phyloP scores from a whole-genome alignment of 2,329 filamentous ascomycete species.

The Pseudogymnoascus sp. region DNA sequence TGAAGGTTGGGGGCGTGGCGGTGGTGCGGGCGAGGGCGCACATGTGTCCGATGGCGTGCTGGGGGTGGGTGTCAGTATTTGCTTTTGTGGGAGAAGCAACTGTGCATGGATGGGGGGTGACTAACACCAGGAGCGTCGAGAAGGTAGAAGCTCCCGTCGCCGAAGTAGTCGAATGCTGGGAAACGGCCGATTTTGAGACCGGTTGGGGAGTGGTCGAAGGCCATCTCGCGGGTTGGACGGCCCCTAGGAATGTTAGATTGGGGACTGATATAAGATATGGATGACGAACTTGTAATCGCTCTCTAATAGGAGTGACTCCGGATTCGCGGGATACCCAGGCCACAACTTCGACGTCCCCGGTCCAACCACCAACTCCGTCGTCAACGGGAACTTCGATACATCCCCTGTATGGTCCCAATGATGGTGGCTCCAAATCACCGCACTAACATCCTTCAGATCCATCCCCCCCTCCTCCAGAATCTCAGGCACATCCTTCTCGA shows the following conservation, averaged over 20 bases:
- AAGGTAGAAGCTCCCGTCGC: slow-evolving; percentile 48
- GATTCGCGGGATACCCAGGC: slow-evolving; percentile 37
- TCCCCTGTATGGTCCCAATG: slow-evolving; percentile 38
- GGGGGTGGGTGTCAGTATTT: not conserved
- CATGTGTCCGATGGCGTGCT: slow-evolving; percentile 42
- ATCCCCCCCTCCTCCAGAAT: slow-evolving; percentile 33
- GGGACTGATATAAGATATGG: no score
- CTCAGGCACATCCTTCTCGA: slow-evolving; percentile 35
- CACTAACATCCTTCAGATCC: slow-evolving; percentile 27
- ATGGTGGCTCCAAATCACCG: slow-evolving; percentile 29
- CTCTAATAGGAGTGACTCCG: slow-evolving; percentile 32
- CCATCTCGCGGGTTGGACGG: slow-evolving; percentile 29
- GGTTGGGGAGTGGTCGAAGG: slow-evolving; percentile 21
- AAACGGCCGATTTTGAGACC: slow-evolving; percentile 37
- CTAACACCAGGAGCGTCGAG: slow-evolving; percentile 40
- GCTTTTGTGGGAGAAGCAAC: not conserved
- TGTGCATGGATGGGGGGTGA: not conserved
- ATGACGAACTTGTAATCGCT: slow-evolving; percentile 35
- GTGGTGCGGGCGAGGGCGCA: slow-evolving; percentile 40
- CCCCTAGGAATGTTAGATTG: not conserved
- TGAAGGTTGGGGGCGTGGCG: slow-evolving; percentile 31
- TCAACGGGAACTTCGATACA: slow-evolving; percentile 33
- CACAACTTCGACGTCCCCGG: slow-evolving; percentile 34
- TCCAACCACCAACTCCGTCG: slow-evolving; percentile 38
- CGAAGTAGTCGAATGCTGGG: slow-evolving; percentile 43